phyloP scores from a whole-genome alignment of 768 basidiomycete genomes.

The Agrocybe pediades region DNA sequence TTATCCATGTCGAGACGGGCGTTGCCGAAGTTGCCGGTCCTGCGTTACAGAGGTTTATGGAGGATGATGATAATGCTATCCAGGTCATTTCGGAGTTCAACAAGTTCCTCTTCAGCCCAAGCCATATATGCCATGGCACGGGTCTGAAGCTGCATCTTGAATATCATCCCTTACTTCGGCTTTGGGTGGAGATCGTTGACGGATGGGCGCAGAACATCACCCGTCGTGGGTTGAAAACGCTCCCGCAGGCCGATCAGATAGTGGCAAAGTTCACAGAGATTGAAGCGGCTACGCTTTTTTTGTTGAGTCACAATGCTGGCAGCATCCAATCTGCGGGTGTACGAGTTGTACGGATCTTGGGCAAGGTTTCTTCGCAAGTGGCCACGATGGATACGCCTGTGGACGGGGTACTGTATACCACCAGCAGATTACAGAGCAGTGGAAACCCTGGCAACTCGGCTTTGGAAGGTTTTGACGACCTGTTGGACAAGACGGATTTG shows the following conservation, averaged over 20 bases:
- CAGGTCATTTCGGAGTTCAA: conserved; percentile 67
- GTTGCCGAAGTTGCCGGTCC: conserved; percentile 68
- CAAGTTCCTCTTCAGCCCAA: conserved; percentile 73
- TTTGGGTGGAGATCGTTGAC: conserved; percentile 78
- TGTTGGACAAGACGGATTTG: conserved; percentile 62
- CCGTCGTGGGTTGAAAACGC: conserved; percentile 39
- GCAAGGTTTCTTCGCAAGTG: conserved; percentile 49
- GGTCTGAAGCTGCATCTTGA: conserved; percentile 67
- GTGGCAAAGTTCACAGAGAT: conserved; percentile 58
- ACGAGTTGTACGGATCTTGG: conserved; percentile 62
- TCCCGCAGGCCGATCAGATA: conserved; percentile 45
- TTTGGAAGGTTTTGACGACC: conserved; percentile 65
- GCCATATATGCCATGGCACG: conserved; percentile 60
- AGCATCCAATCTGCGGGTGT: conserved; percentile 61
- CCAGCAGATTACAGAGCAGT: conserved; percentile 60
- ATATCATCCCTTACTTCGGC: conserved; percentile 60
- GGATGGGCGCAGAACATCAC: conserved; percentile 60
- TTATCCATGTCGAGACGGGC: conserved; percentile 82
- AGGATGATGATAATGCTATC: conserved; percentile 54
- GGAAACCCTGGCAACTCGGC: conserved; percentile 45
- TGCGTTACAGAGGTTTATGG: conserved; percentile 75
- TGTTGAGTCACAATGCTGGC: conserved; percentile 60
- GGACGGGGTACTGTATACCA: conserved; percentile 35
- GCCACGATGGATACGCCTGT: conserved; percentile 29
- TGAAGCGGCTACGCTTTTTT: conserved; percentile 72